Percentiles rank a stretch among this genome's conserved stretches.
Evolutionary conservation across 2,329 filamentous ascomycete genomes (phyloP).

Genomic region (Aspergillus sp.): DNA sequence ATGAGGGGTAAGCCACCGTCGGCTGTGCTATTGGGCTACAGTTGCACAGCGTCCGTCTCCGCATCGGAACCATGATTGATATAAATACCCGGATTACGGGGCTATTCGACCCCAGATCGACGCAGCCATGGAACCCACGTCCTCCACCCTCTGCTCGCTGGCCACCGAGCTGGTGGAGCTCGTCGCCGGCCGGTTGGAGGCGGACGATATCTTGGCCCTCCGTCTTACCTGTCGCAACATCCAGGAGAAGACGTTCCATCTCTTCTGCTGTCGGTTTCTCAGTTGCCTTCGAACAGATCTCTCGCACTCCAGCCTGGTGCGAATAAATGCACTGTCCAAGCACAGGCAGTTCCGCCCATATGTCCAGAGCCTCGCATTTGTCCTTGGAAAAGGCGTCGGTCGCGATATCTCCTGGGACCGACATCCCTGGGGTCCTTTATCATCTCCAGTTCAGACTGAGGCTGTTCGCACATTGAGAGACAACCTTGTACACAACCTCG

Average conservation of each 20-base stretch:
- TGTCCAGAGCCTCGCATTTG: constrained; percentile 13
- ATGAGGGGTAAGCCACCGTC: no score
- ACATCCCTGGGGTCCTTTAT: constrained; percentile 15
- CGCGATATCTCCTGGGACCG: constrained; percentile 13
- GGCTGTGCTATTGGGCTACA: no score
- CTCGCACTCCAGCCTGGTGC: constrained; percentile 11
- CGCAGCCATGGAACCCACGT: background rate
- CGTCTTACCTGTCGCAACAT: constrained; percentile 12
- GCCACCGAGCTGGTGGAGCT: background rate
- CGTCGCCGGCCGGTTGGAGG: background rate
- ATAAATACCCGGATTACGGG: no score
- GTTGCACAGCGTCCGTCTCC: no score
- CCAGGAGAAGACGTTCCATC: constrained; percentile 15
- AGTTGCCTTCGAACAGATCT: constrained; percentile 13
- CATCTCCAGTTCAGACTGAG: constrained; percentile 11
- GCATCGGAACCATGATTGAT: no score
- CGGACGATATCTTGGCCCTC: constrained; percentile 4
- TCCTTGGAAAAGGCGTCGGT: constrained; percentile 12
- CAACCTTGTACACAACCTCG: constrained; percentile 5
- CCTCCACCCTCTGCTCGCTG: background rate
- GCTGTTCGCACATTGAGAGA: constrained; percentile 4
- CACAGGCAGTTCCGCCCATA: constrained; percentile 8
- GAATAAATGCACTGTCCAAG: constrained; percentile 9
- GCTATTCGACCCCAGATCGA: no score
- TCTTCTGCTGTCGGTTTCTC: constrained; percentile 14